Evolutionary conservation across 176 grass and related monocot genomes (phyloP), one percentile per base, ranked within the genome.

Genomic region (Eleusine coracana): DNA sequence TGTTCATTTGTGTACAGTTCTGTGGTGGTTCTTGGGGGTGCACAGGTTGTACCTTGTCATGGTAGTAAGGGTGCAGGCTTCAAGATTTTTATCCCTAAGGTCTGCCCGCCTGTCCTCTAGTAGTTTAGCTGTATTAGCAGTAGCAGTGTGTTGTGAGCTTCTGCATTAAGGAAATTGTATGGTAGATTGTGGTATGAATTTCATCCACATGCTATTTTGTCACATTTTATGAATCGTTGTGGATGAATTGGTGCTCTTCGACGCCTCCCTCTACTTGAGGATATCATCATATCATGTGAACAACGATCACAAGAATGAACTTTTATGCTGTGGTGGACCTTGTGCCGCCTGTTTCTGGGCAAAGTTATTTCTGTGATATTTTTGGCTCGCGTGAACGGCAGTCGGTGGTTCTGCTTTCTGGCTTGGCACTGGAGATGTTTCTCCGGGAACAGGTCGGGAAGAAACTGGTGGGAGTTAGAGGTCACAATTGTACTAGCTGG

Each of bases 1-100:
- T 34, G 38, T 75, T 65, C 50, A 21, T 15, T 82, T 71, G 14
- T 90, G 89, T 94, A 90, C 80, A 94, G 86, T 94, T 86, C 14
- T 13, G 52, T 69, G 49, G 46, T 73, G 74, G 84, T 83, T 89
- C 59, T 44, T 87, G 58, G 68, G 86, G 86, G 76, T 94, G 46
- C 79, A 81, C 60, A 87, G 84, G 63, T 84, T 85, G 80, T 86
- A 70, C 66, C 85, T 44, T 84, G 41, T 31, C n/a, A 37, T 59
- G 86, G 70, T 79, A 34, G 44, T 71, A 72, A 72, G 70, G 66
- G 82, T 66, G 85, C 83, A 89, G 92, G 81, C 89, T 67, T 81
- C 45, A 56, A 70, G 45, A 80, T 89, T 92, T 88, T 94, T 85
- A 68, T 40, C 74, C 79, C 65, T 86, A 70, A 87, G 66, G 92